phyloP scores from a whole-genome alignment of 768 basidiomycete species.

The Ramaria sp. region DNA sequence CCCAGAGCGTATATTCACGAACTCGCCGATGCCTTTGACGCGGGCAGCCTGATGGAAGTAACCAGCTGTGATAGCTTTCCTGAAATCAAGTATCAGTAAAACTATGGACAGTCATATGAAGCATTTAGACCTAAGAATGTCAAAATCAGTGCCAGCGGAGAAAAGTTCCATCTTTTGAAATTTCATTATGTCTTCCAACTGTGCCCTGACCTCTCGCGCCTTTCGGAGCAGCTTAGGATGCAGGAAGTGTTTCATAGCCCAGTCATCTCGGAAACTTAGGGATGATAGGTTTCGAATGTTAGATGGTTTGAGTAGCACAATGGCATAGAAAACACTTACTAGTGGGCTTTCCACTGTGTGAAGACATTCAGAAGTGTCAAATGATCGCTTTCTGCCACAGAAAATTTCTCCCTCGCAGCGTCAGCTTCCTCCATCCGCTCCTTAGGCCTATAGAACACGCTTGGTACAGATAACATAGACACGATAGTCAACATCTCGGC shows the following conservation, averaged over 20 bases:
- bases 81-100: slow-evolving; percentile 18
- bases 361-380: slow-evolving; percentile 92
- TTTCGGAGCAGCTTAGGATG: slow-evolving; percentile 95
- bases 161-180: slow-evolving; percentile 93
- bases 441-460: slow-evolving; percentile 95
- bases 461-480: slow-evolving; percentile 96
- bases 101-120: slow-evolving; percentile 1
- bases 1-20: slow-evolving; percentile 91
- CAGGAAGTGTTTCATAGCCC: slow-evolving; percentile 90
- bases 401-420: slow-evolving; percentile 95
- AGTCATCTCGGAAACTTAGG: slow-evolving; percentile 79
- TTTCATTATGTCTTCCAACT: slow-evolving; percentile 99
- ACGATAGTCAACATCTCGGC: slow-evolving; percentile 97
- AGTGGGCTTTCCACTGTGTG: slow-evolving; percentile 95
- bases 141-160: slow-evolving; percentile 92
- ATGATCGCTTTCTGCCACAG: slow-evolving; percentile 97
- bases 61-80: slow-evolving; percentile 94
- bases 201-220: slow-evolving; percentile 86
- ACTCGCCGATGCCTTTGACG: slow-evolving; percentile 98
- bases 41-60: slow-evolving; percentile 99
- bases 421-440: slow-evolving; percentile 97
- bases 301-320: neutral
- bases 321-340: slow-evolving; percentile 36
- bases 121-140: slow-evolving; percentile 55
- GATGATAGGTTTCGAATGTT: slow-evolving; percentile 9